Conservation (phyloP, 495 filamentous ascomycete genomes). For the Neurospora sp. region DNA sequence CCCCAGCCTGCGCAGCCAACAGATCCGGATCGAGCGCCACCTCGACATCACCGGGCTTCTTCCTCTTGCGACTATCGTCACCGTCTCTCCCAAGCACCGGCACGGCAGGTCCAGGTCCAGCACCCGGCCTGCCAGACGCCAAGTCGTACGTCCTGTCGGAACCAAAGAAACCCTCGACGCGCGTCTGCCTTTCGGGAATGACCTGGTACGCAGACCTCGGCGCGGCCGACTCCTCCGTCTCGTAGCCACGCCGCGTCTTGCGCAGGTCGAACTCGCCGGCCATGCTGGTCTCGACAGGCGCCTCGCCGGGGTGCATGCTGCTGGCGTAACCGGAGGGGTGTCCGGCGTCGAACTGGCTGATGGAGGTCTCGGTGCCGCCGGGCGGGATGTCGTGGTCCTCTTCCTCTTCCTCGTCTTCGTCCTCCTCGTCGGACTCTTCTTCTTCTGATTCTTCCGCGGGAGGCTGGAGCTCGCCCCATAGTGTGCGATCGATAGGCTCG, state of each 20-base stretch:
- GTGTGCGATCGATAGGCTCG: slow-evolving; percentile 75
- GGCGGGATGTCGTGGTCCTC: slow-evolving; percentile 39
- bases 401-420: slow-evolving; percentile 65
- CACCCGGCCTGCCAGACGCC: slow-evolving; percentile 22
- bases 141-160: slow-evolving; percentile 90
- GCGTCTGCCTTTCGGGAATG: slow-evolving; percentile 74
- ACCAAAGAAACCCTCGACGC: slow-evolving; percentile 88
- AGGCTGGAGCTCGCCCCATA: slow-evolving; percentile 91
- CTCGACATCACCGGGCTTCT: slow-evolving; percentile 92
- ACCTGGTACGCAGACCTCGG: slow-evolving; percentile 79
- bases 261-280: slow-evolving; percentile 85
- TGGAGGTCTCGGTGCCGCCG: slow-evolving; percentile 60
- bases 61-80: slow-evolving; percentile 65
- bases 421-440: slow-evolving; percentile 60
- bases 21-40: slow-evolving; percentile 79
- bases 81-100: slow-evolving; percentile 74
- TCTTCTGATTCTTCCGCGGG: slow-evolving; percentile 74
- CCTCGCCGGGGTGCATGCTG: slow-evolving; percentile 48
- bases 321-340: slow-evolving; percentile 70
- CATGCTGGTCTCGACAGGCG: slow-evolving; percentile 52
- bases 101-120: slow-evolving; percentile 3
- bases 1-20: slow-evolving; percentile 56
- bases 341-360: slow-evolving; percentile 53
- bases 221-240: slow-evolving; percentile 66
- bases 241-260: slow-evolving; percentile 74